Evolutionary conservation across 768 basidiomycete genomes (phyloP).

Genomic region (Tulasnella sp.): DNA sequence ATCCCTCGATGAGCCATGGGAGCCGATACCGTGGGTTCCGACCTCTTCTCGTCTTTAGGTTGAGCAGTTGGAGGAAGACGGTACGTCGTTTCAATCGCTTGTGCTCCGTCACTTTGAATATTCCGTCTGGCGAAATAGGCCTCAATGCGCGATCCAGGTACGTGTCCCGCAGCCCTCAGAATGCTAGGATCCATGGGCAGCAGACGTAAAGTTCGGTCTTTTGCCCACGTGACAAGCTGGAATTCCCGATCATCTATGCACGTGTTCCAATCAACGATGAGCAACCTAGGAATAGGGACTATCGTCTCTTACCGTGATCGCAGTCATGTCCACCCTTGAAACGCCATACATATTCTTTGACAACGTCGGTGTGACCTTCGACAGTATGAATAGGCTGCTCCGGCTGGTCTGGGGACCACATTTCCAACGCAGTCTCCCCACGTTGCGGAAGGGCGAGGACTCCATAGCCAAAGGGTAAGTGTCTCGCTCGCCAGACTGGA

Average conservation of each 20-base stretch:
- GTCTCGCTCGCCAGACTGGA: slow-evolving; percentile 90
- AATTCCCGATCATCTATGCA: slow-evolving; percentile 45
- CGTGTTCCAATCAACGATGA: slow-evolving; percentile 27
- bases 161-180: slow-evolving; percentile 40
- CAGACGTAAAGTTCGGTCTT: slow-evolving; percentile 83
- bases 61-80: background rate
- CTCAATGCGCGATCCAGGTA: slow-evolving; percentile 21
- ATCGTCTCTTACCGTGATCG: slow-evolving; percentile 36
- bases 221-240: slow-evolving; percentile 71
- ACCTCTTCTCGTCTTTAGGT: background rate
- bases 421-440: slow-evolving; percentile 72
- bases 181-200: slow-evolving; percentile 75
- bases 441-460: slow-evolving; percentile 82
- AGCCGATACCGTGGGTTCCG: slow-evolving; percentile 15
- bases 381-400: slow-evolving; percentile 60
- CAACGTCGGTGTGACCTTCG: slow-evolving; percentile 85
- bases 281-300: background rate
- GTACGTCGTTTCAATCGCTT: background rate
- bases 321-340: slow-evolving; percentile 44
- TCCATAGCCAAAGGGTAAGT: slow-evolving; percentile 87
- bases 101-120: background rate
- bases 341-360: slow-evolving; percentile 98
- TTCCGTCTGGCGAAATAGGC: slow-evolving; percentile 16
- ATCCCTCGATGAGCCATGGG: slow-evolving; percentile 14
- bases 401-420: slow-evolving; percentile 52